Base-by-base conservation (phyloP, 805 yeast genomes). In the Pichia heedii region DNA sequence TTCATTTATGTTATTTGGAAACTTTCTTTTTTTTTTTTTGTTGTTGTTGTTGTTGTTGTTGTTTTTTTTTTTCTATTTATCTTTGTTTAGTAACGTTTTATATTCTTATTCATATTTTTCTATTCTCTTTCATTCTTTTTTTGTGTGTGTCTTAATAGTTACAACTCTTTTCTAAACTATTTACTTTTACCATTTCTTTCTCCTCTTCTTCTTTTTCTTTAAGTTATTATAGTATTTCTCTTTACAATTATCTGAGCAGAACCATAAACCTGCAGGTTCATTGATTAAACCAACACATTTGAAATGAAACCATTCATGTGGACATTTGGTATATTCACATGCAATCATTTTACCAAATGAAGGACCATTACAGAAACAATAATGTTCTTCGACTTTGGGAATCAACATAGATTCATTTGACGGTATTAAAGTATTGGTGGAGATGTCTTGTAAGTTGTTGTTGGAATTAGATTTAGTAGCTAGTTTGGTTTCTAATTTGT, bases 251-350 rank as follows among this genome's bases (percentile, higher is more conserved):
- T 47, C 29, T 0, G 96, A 86, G 66, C 98, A 90, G 60, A 79
- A 89, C 98, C 98, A 90, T 24, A 47, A 45, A 18, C 93, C 95
- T 52, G 77, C 75, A 3, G 97, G 97, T 5, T 95, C 96, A 41
- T 79, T 81, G 18, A 79, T 80, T 47, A 90, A 68, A 1, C 95
- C 95, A 35, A 90, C 96, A 68, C 98, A 93, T 44, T 80, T 82
- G 71, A 89, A 90, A 63, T 93, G 98, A 66, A 90, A 90, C 97
- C 97, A 90, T 60, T 87, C 96, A 29, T 27, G 39, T 51, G 71
- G 79, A 68, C 98, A 93, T 53, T 82, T 79, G 21, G 82, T 83
- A 50, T 87, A 84, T 59, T 90, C 98, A 65, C 98, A 90, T 0
- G 93, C 97, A 51, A 90, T 86, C 98, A 90, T 90, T 54, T 81